Conservation (phyloP, 495 filamentous ascomycete genomes). For the Talaromyces nanjingensis region DNA sequence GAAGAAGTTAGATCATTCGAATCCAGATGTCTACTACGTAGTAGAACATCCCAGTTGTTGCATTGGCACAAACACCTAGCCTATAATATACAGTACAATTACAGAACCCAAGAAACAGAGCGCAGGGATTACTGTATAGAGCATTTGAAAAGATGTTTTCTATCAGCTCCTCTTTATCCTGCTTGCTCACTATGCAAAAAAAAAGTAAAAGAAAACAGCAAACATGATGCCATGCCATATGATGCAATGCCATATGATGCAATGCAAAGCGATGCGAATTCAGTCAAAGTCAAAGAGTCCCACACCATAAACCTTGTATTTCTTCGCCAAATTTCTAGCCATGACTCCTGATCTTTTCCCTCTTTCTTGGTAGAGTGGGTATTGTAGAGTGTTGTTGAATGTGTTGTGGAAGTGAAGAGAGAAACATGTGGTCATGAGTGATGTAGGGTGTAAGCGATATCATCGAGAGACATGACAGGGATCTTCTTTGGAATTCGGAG, state of each 20-base stretch:
- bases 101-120: background rate
- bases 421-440: background rate
- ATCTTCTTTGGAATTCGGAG: background rate
- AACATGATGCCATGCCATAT: background rate
- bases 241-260: conserved; percentile 1
- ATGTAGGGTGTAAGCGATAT: background rate
- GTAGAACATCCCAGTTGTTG: background rate
- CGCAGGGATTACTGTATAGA: background rate
- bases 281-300: background rate
- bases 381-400: background rate
- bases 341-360: background rate
- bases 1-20: background rate
- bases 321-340: background rate
- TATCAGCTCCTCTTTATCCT: conserved; percentile 2
- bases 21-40: background rate
- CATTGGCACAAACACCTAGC: background rate
- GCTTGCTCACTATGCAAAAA: conserved; percentile 7
- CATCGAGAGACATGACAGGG: background rate
- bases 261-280: background rate
- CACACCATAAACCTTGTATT: background rate
- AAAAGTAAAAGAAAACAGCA: conserved; percentile 1
- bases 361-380: background rate
- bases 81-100: background rate
- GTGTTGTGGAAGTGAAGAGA: background rate
- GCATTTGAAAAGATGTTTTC: background rate